A percentile compares a stretch with the other conserved stretches of the same genome.
phyloP scores from a whole-genome alignment of 2,329 filamentous ascomycete species.

The Fusarium multiceps region DNA sequence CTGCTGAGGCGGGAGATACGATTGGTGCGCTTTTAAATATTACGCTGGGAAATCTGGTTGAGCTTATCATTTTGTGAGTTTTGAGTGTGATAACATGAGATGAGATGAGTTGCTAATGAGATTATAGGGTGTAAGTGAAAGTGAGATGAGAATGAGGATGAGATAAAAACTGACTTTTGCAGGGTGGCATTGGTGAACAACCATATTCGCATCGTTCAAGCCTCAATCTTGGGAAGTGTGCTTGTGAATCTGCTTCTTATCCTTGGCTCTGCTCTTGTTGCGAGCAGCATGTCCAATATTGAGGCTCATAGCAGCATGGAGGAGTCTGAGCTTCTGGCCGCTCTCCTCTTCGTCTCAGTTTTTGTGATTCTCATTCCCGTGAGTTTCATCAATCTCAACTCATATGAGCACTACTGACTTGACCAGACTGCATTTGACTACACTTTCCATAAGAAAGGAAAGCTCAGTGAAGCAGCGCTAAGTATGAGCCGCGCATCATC shows the following conservation, averaged over 20 bases:
- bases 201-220: slow-evolving; percentile 80
- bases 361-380: slow-evolving; percentile 55
- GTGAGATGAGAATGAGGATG: background rate
- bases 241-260: slow-evolving; percentile 81
- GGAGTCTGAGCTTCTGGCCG: slow-evolving; percentile 52
- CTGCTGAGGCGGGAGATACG: slow-evolving; percentile 66
- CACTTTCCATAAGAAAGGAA: slow-evolving; percentile 65
- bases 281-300: slow-evolving; percentile 74
- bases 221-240: slow-evolving; percentile 80
- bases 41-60: slow-evolving; percentile 71
- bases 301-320: slow-evolving; percentile 63
- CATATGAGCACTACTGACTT: background rate
- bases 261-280: slow-evolving; percentile 78
- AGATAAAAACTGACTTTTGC: slow-evolving; percentile 29
- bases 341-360: slow-evolving; percentile 53
- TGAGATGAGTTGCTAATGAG: slow-evolving; percentile 41
- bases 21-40: slow-evolving; percentile 70
- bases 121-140: slow-evolving; percentile 50
- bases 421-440: slow-evolving; percentile 56
- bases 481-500: slow-evolving; percentile 82
- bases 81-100: background rate
- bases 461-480: slow-evolving; percentile 71
- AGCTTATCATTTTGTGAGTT: slow-evolving; percentile 68
- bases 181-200: slow-evolving; percentile 65
- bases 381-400: background rate